Conservation (phyloP, 2,329 filamentous ascomycete genomes). For the Metarhizium robertsii region DNA sequence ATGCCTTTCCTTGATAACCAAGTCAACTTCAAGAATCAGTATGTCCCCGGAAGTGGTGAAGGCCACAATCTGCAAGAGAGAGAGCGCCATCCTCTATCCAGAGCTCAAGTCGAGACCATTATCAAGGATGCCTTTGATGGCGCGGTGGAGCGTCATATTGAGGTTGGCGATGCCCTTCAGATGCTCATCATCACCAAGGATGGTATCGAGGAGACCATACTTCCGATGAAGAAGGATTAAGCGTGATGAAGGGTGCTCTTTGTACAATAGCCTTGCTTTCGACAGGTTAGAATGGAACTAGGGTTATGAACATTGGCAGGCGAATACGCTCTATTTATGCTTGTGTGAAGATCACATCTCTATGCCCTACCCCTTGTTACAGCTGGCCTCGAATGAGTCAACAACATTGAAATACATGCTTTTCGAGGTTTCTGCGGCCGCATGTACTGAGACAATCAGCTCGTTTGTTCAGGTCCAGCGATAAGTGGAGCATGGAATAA, state of each 20-base stretch:
- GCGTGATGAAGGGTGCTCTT: constrained; percentile 1
- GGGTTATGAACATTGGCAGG: not conserved
- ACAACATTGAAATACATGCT: no score
- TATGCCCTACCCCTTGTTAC: no score
- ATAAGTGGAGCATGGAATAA: no score
- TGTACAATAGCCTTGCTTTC: constrained; percentile 5
- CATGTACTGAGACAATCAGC: no score
- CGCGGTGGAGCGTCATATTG: constrained; percentile 96
- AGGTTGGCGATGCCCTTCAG: constrained; percentile 93
- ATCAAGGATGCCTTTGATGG: constrained; percentile 98
- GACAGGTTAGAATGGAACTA: constrained; percentile 1
- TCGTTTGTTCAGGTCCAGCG: no score
- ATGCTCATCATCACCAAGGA: constrained; percentile 86
- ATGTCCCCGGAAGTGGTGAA: constrained; percentile 74
- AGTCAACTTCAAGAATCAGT: constrained; percentile 99
- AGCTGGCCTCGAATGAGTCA: no score
- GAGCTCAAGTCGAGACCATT: constrained; percentile 68
- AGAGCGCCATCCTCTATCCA: constrained; percentile 59
- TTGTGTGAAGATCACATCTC: not conserved
- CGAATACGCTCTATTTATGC: not conserved
- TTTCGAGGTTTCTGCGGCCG: no score
- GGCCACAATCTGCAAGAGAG: constrained; percentile 73
- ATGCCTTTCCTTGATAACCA: constrained; percentile 99
- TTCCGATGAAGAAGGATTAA: constrained; percentile 85
- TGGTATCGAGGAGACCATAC: constrained; percentile 78